A percentile compares a stretch with the other conserved stretches of the same genome.
Conservation (phyloP, 2,329 filamentous ascomycete genomes). For the Chaetomium sp. region DNA sequence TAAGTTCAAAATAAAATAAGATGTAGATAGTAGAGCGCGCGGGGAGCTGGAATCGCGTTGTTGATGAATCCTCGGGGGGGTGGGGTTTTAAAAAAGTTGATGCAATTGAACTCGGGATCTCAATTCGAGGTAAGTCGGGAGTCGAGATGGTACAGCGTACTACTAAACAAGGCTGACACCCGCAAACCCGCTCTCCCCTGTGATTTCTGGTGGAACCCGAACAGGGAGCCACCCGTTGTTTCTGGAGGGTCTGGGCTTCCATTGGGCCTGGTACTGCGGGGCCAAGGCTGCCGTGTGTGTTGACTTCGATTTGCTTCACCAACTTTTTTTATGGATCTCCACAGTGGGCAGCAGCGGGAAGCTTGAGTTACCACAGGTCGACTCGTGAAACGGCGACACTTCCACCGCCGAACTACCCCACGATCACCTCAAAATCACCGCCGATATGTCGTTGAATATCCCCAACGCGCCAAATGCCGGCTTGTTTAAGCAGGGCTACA, state of each 20-base stretch:
- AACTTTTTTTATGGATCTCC: constrained; percentile 34
- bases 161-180: constrained; percentile 32
- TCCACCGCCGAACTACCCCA: constrained; percentile 16
- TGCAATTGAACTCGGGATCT: neutral
- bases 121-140: neutral
- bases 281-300: constrained; percentile 32
- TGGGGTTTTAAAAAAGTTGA: neutral
- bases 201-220: neutral
- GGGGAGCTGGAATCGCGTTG: neutral
- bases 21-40: neutral
- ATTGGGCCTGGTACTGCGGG: constrained; percentile 27
- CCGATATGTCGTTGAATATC: constrained; percentile 89
- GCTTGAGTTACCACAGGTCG: constrained; percentile 19
- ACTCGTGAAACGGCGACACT: constrained; percentile 17
- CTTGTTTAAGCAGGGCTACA: constrained; percentile 95
- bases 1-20: neutral
- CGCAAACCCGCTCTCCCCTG: constrained; percentile 1
- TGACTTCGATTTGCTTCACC: constrained; percentile 29
- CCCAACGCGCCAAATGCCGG: constrained; percentile 90
- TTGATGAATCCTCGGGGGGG: neutral
- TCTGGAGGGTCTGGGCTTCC: constrained; percentile 5
- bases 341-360: constrained; percentile 27
- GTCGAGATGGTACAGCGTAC: constrained; percentile 1
- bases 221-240: neutral
- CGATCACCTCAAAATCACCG: constrained; percentile 21